Percentiles rank a stretch among this genome's conserved stretches.
Evolutionary conservation across 2,329 filamentous ascomycete species (phyloP).

Genomic region (Fusarium sarcochroum): DNA sequence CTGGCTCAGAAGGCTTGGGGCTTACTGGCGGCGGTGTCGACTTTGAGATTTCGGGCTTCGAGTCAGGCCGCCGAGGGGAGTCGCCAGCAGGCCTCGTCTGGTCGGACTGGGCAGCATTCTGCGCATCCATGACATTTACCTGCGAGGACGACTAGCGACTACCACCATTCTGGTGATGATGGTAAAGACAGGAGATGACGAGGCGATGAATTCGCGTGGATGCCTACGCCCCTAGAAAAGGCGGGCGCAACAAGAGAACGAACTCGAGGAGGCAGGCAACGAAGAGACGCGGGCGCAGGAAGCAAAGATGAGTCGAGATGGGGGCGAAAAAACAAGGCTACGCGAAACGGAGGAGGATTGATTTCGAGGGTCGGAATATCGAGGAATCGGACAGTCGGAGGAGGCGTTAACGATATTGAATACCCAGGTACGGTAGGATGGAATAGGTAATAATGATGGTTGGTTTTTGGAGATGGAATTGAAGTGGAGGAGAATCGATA

Average conservation of each 20-base stretch:
- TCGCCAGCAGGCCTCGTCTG: conserved; percentile 70
- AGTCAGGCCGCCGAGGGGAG: conserved; percentile 62
- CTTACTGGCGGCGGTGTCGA: conserved; percentile 46
- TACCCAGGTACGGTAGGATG: conserved; percentile 6
- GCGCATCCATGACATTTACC: conserved; percentile 78
- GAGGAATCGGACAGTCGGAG: conserved; percentile 25
- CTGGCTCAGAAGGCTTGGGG: conserved; percentile 40
- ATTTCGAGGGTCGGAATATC: conserved; percentile 27
- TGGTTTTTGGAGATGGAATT: conserved; percentile 38
- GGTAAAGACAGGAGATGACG: conserved; percentile 36
- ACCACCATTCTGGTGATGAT: conserved; percentile 70
- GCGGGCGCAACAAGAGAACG: conserved; percentile 29
- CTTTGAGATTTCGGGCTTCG: conserved; percentile 40
- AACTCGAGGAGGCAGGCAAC: conserved; percentile 21
- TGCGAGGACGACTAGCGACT: conserved; percentile 63
- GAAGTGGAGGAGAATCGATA: conserved; percentile 35
- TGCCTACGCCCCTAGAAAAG: conserved; percentile 34
- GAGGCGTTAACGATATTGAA: conserved; percentile 34
- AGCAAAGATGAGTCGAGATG: conserved; percentile 12
- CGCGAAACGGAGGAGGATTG: conserved; percentile 20
- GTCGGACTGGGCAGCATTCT: conserved; percentile 75
- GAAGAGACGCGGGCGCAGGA: conserved; percentile 30
- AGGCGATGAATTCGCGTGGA: conserved; percentile 49
- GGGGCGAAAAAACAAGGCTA: conserved; percentile 26
- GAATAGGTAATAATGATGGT: conserved; percentile 20